Conservation (phyloP, 192 early-diverging fungal species). For the Umbelopsis sp. region DNA sequence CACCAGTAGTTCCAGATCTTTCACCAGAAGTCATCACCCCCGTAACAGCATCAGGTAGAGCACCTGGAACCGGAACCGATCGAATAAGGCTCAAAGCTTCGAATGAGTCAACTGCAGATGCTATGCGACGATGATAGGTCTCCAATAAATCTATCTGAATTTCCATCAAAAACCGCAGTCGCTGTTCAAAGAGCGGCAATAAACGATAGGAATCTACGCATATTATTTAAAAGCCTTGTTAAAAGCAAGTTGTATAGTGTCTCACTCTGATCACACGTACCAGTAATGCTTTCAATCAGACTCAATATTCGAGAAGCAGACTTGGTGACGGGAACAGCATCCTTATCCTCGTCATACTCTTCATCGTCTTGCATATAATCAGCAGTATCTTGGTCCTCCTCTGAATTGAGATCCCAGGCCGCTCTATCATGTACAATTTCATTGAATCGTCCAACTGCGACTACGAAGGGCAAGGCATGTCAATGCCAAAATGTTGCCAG, state of each 20-base stretch:
- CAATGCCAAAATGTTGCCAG: not conserved
- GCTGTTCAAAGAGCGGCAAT: constrained; percentile 60
- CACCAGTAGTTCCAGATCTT: constrained; percentile 37
- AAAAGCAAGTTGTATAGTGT: constrained; percentile 32
- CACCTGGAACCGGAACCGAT: constrained; percentile 51
- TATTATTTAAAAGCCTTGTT: constrained; percentile 26
- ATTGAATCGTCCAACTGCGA: constrained; percentile 61
- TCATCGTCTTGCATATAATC: not conserved
- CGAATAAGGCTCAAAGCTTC: constrained; percentile 51
- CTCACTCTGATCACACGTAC: constrained; percentile 38
- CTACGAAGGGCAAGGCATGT: constrained; percentile 22
- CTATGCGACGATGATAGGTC: constrained; percentile 55
- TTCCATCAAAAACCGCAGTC: constrained; percentile 58
- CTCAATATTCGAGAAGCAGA: constrained; percentile 62
- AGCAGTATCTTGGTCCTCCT: constrained; percentile 45
- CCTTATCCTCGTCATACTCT: constrained; percentile 31
- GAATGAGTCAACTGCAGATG: constrained; percentile 53
- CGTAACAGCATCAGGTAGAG: constrained; percentile 53
- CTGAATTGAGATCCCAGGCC: constrained; percentile 62
- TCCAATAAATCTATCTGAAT: constrained; percentile 66
- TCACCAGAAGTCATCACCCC: constrained; percentile 46
- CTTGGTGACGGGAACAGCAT: constrained; percentile 61
- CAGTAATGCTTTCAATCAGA: constrained; percentile 63
- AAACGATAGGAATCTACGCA: constrained; percentile 58
- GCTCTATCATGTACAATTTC: constrained; percentile 60